A percentile compares a stretch with the other conserved stretches of the same genome.
Conservation (phyloP, 2,329 filamentous ascomycete species). For the Trematosphaeria pertusa region DNA sequence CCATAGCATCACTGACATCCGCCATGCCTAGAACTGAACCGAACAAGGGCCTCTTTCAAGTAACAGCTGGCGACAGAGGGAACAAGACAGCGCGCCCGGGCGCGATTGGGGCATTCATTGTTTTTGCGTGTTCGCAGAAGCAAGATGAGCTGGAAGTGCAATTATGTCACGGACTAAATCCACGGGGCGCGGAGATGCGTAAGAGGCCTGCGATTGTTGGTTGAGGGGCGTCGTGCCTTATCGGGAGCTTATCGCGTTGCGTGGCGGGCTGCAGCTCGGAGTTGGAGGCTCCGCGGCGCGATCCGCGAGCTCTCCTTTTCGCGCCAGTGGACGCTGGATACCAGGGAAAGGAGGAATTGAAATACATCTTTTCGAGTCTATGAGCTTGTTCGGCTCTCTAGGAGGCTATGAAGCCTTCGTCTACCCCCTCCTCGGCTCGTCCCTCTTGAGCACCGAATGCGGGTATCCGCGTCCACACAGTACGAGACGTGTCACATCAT, state of each 20-base stretch:
- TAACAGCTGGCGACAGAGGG: not conserved
- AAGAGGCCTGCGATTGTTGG: constrained; percentile 14
- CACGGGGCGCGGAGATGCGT: constrained; percentile 48
- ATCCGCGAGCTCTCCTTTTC: too few species aligned
- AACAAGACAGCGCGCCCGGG: not conserved
- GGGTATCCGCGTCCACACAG: too few species aligned
- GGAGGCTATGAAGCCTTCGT: too few species aligned
- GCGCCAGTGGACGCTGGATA: too few species aligned
- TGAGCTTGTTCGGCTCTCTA: too few species aligned
- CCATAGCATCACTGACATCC: not conserved
- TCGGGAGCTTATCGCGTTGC: constrained; percentile 15
- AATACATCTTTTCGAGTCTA: too few species aligned
- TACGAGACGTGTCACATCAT: too few species aligned
- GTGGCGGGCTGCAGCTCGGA: not conserved
- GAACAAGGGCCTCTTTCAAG: not conserved
- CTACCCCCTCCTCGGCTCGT: too few species aligned
- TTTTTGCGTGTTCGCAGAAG: constrained; percentile 16
- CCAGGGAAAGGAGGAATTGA: too few species aligned
- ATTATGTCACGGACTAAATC: constrained; percentile 34
- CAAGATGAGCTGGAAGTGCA: too few species aligned
- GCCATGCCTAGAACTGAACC: not conserved
- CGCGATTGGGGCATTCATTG: constrained; percentile 47
- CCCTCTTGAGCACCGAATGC: too few species aligned
- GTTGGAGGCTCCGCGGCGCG: constrained; percentile 16
- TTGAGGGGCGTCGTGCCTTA: constrained; percentile 11